Base-by-base conservation (phyloP, 2,329 filamentous ascomycete genomes). In the Sclerotinia sclerotiorum region DNA sequence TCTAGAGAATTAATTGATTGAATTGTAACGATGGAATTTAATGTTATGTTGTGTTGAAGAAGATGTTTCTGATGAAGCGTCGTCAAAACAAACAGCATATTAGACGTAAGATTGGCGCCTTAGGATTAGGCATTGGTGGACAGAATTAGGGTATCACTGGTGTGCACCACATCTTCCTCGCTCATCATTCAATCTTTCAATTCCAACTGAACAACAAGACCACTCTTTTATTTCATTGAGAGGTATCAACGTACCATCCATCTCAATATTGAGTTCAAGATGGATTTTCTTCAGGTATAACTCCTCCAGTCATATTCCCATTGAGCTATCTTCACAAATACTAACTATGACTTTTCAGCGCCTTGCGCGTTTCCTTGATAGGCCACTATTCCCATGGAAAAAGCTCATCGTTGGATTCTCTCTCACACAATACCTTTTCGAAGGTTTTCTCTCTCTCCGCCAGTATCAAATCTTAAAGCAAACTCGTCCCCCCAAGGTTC, bases 361-460 rank as follows among this genome's bases (percentile, higher is more conserved):
- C 83, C 88, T 98, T 74, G 92, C 93, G 78, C 88, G 87, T 80
- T 89, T 91, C 80, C 90, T 98, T 76, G 95, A 99, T 83, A 88
- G 92, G 77, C 94, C 94, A 69, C 84, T 92, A 77, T 97, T 98
- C 83, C 94, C 95, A 67, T 99, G 95, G 95, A 99, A 97, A 87
- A 91, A 88, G 79, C 88, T 99, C 76, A 94, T 99, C 76, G 87
- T 98, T 75, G 92, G 93, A 76, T 99, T 99, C 83, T 97, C 93
- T 42, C 79, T 98, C 75, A 93, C 91, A 70, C 93, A 99, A 79
- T 98, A 92, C 79, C 82, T 93, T 67, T 89, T 99, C 77, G 95
- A 99, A 80, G 89, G 92, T 56, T 92, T 94, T 81, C 88, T 99
- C 65, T 93, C 93, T 35, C 83, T 92, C 74, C 92, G 95, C 69